Base-by-base conservation (phyloP, 805 yeast genomes). In the Pichia pseudocactophila region DNA sequence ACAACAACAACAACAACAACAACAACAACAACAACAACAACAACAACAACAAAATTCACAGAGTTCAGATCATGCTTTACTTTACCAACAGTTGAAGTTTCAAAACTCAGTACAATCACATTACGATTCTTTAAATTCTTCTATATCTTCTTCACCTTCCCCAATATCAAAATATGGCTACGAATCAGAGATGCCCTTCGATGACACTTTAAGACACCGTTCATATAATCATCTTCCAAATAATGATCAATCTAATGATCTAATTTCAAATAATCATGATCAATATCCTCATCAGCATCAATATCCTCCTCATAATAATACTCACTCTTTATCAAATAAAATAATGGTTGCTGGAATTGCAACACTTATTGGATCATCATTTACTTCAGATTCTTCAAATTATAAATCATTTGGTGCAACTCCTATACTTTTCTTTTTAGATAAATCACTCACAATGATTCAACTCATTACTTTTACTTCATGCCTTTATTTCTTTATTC, bases 281-380 rank as follows among this genome's bases (percentile, higher is more conserved):
- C 20, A 20, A 32, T 15, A 32, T 18, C 20, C 11, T 15, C 20
- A 7, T 33, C 36, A 33, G 9, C 25, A 30, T 7, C 27, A 36
- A 20, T 25, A 36, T 8, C 13, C 9, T 12, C 8, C 38, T 18
- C 32, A 27, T 15, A 28, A 36, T 11, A 41, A 11, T 15, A 20
- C 12, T 13, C 26, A 22, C 20, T 8, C 26, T 13, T 26, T 28
- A n/a, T 28, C 38, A 19, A 18, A 27, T n/a, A 42, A 60, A 36
- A 20, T 62, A 3, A 36, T 62, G 26, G 43, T 63, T 25, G 66
- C 63, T 16, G 66, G 66, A 16, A 54, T 63, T 56, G 59, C 66
- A 1, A 49, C 64, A 0, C 41, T 62, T 48, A 49, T 59, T 10
- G 66, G 66, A 2, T 43, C 63, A 2, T 64, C 61, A 43, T 8